These are phyloP conservation scores for Ambrosia artemisiifolia DNA, from an alignment of 129 eudicot genomes.

Conservation along the genomic window DNA sequence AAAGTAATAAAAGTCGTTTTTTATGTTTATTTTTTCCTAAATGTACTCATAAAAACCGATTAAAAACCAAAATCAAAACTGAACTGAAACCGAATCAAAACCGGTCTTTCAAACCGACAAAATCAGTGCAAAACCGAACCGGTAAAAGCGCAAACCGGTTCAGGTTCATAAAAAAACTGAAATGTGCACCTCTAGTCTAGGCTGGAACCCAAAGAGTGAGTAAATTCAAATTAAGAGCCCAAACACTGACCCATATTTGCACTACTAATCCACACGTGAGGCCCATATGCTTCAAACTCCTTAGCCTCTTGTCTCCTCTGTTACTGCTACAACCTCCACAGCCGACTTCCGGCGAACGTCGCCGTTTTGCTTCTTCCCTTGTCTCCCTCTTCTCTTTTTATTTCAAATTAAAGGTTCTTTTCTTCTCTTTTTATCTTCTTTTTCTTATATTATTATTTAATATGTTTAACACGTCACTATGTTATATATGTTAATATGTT, in stretches of 20 bases:
- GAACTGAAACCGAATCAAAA: too few relatives aligned
- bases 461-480: not conserved
- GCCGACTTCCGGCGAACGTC: not conserved
- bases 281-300: not conserved
- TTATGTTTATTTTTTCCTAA: too few relatives aligned
- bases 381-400: not conserved
- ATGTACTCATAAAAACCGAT: too few relatives aligned
- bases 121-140: too few relatives aligned
- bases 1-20: too few relatives aligned
- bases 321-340: not conserved
- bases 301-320: conserved; percentile 2
- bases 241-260: not conserved
- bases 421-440: not conserved
- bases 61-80: too few relatives aligned
- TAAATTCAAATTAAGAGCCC: not conserved
- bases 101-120: too few relatives aligned
- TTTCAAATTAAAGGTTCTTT: not conserved
- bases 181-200: too few relatives aligned
- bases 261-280: not conserved
- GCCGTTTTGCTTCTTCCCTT: not conserved
- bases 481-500: not conserved
- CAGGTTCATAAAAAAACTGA: too few relatives aligned
- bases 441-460: not conserved
- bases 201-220: too few relatives aligned
- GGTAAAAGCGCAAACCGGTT: too few relatives aligned